Percentiles rank a stretch among this genome's conserved stretches.
Evolutionary conservation across 768 basidiomycete species (phyloP).

Genomic region (Termitomyces sp.): DNA sequence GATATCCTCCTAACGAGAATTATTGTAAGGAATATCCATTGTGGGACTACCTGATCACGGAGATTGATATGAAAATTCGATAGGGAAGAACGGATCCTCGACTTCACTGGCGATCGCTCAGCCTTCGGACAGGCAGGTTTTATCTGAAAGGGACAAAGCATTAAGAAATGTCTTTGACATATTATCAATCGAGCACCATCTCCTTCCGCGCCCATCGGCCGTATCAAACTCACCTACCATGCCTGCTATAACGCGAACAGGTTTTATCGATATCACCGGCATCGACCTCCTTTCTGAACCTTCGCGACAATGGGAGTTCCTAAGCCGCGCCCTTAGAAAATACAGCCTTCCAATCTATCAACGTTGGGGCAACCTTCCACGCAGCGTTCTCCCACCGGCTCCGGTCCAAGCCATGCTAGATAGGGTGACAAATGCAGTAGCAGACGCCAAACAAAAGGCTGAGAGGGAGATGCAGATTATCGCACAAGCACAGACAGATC

Average conservation of each 20-base stretch:
- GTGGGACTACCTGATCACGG: not conserved
- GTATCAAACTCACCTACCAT: not conserved
- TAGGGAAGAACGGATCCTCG: constrained; percentile 7
- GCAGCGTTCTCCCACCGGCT: constrained; percentile 5
- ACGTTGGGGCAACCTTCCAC: constrained; percentile 11
- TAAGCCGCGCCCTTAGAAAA: constrained; percentile 6
- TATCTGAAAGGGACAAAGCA: constrained; percentile 1
- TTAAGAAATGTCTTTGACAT: constrained; percentile 10
- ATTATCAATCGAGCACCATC: constrained; percentile 13
- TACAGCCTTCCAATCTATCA: constrained; percentile 8
- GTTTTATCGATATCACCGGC: constrained; percentile 10
- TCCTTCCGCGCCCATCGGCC: constrained; percentile 5
- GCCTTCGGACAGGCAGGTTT: not conserved
- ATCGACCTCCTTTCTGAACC: constrained; percentile 8
- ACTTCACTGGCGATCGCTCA: constrained; percentile 2
- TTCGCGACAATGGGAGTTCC: constrained; percentile 5
- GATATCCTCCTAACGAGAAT: constrained; percentile 6
- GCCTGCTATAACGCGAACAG: constrained; percentile 13
- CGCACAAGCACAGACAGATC: not conserved
- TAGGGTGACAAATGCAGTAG: constrained; percentile 2
- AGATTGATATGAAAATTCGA: not conserved
- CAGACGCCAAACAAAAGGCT: constrained; percentile 4
- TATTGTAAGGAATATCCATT: not conserved
- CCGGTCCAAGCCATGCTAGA: constrained; percentile 9
- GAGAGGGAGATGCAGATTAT: constrained; percentile 3